Evolutionary conservation across 164 flowering plant species (phyloP).

Genomic region (Berberis vulgaris): DNA sequence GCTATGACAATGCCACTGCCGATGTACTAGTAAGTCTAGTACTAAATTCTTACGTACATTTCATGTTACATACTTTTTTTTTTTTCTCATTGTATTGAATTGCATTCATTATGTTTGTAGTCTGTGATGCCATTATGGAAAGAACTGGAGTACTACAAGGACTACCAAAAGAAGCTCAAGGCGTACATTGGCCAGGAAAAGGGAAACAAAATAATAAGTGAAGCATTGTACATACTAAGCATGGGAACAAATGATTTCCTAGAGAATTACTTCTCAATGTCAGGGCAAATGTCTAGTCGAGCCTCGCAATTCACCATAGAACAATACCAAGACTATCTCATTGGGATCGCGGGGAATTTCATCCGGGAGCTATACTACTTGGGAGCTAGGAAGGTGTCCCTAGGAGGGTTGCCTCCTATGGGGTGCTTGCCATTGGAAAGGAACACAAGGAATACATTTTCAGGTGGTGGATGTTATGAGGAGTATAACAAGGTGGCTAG

Average conservation of each 20-base stretch:
- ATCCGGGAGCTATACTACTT: slow-evolving; percentile 10
- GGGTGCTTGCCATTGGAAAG: slow-evolving; percentile 54
- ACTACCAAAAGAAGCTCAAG: slow-evolving; percentile 40
- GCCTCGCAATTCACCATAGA: slow-evolving; percentile 10
- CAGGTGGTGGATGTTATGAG: slow-evolving; percentile 10
- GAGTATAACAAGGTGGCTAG: slow-evolving; percentile 11
- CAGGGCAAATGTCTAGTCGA: slow-evolving; percentile 2
- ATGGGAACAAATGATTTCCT: slow-evolving; percentile 64
- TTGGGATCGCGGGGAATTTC: slow-evolving; percentile 12
- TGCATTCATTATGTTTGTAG: not conserved
- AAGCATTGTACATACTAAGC: slow-evolving; percentile 46
- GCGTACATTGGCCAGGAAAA: slow-evolving; percentile 26
- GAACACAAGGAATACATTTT: slow-evolving; percentile 4
- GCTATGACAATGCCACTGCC: slow-evolving; percentile 56
- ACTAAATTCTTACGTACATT: not conserved
- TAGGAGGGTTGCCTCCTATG: slow-evolving; percentile 54
- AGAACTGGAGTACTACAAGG: slow-evolving; percentile 52
- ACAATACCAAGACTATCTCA: slow-evolving; percentile 11
- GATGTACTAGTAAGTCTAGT: slow-evolving; percentile 35
- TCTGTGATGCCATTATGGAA: slow-evolving; percentile 53
- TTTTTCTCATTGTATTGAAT: not conserved
- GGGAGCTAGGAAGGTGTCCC: slow-evolving; percentile 40
- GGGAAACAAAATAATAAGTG: slow-evolving; percentile 27
- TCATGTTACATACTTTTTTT: not conserved
- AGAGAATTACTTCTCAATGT: slow-evolving; percentile 11